Conservation (phyloP, 2,329 filamentous ascomycete species). For the Aureobasidium sp. region DNA sequence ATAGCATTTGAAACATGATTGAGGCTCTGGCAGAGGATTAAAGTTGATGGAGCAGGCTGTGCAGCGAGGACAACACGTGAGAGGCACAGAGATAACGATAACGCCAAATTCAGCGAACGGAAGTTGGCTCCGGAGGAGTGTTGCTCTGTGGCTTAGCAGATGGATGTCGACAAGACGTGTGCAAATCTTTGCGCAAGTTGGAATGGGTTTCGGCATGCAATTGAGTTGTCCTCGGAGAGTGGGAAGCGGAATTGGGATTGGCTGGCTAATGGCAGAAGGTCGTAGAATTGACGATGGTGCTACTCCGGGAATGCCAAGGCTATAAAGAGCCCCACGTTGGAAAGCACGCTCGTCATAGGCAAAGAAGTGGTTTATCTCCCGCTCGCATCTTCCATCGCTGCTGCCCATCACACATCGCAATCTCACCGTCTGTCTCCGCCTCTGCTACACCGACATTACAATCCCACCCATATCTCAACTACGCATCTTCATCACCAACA, state of each 20-base stretch:
- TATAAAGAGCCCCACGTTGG: not conserved
- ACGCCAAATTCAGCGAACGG: not conserved
- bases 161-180: too few species aligned
- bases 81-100: not conserved
- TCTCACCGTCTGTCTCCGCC: not conserved
- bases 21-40: not conserved
- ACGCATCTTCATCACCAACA: not conserved
- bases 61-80: not conserved
- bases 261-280: not conserved
- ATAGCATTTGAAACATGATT: not conserved
- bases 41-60: not conserved
- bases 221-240: not conserved
- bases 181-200: not conserved
- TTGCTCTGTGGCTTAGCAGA: not conserved
- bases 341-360: not conserved
- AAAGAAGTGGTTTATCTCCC: conserved; percentile 6
- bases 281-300: not conserved
- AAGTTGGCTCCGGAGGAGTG: not conserved
- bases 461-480: not conserved
- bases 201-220: not conserved
- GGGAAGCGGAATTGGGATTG: not conserved
- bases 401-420: not conserved
- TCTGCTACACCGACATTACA: too few species aligned
- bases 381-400: not conserved
- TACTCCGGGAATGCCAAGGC: not conserved